phyloP scores from a whole-genome alignment of 2,329 filamentous ascomycete species.

The Verticillium nonalfalfae region DNA sequence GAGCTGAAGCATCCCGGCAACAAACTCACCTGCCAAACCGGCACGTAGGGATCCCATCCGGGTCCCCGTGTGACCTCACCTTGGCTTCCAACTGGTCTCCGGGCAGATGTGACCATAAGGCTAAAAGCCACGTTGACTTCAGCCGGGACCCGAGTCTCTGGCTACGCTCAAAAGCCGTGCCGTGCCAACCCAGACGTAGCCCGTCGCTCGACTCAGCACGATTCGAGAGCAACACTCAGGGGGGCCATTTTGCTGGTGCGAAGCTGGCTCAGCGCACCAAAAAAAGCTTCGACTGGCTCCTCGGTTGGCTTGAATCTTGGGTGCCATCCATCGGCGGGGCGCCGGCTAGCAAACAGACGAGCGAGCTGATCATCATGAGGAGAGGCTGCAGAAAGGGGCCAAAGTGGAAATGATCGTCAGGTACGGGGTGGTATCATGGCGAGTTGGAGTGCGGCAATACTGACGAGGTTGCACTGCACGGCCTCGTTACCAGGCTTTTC shows the following conservation, averaged over 20 bases:
- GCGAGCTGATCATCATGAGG: background rate
- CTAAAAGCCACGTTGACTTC: slow-evolving; percentile 20
- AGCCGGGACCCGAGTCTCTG: slow-evolving; percentile 20
- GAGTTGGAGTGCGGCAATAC: background rate
- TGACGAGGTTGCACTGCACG: background rate
- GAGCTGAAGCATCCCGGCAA: background rate
- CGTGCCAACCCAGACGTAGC: background rate
- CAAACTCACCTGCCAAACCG: background rate
- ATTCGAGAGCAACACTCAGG: background rate
- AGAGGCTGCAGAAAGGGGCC: background rate
- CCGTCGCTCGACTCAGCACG: background rate
- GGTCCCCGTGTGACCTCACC: background rate
- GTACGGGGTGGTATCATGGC: background rate
- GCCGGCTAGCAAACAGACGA: background rate
- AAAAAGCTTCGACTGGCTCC: background rate
- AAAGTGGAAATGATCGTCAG: background rate
- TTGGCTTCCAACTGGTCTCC: background rate
- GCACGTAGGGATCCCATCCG: background rate
- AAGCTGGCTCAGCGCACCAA: background rate
- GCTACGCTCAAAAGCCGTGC: slow-evolving; percentile 3
- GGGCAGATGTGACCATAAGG: background rate
- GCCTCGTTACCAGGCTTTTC: background rate
- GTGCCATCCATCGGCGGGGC: background rate
- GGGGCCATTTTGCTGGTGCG: background rate
- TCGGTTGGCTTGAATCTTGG: background rate